These are phyloP conservation scores for Henningerozyma blattae DNA, from an alignment of 805 yeast genomes.

Conservation along the genomic window DNA sequence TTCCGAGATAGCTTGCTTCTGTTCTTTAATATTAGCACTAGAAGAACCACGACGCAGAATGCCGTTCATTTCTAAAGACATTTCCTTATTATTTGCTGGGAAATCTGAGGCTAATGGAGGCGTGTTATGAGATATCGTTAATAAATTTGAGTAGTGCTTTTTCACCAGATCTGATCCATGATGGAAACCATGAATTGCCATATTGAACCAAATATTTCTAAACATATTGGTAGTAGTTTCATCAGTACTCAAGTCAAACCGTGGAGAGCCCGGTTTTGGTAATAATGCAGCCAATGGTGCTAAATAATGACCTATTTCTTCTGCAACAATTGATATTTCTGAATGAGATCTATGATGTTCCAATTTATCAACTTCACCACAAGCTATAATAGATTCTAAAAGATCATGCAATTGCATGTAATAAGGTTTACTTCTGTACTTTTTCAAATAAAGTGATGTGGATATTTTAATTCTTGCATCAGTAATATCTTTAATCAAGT, in stretches of 20 bases:
- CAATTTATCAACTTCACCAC: conserved; percentile 66
- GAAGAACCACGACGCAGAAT: conserved; percentile 85
- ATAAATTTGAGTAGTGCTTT: conserved; percentile 36
- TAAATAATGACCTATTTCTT: conserved; percentile 49
- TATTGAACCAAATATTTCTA: conserved; percentile 87
- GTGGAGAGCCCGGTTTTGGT: conserved; percentile 42
- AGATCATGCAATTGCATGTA: conserved; percentile 51
- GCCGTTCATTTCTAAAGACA: conserved; percentile 84
- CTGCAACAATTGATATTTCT: conserved; percentile 60
- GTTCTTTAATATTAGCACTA: conserved; percentile 64
- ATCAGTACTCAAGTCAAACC: conserved; percentile 28
- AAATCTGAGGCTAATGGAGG: conserved; percentile 80
- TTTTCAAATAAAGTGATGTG: conserved; percentile 17
- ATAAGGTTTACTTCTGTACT: conserved; percentile 32
- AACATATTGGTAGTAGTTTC: conserved; percentile 46
- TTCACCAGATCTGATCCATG: conserved; percentile 41
- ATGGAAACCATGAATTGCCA: conserved; percentile 85
- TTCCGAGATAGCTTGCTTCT: conserved; percentile 42
- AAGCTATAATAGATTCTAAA: conserved; percentile 51
- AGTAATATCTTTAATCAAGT: conserved; percentile 29
- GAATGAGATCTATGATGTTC: conserved; percentile 73
- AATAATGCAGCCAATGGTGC: conserved; percentile 66
- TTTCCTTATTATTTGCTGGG: conserved; percentile 75
- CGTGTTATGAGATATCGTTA: conserved; percentile 69
- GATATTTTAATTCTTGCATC: conserved; percentile 40